Percentiles rank a stretch among this genome's conserved stretches.
Conservation (phyloP, 768 basidiomycete species). For the Termitomyces sp. region DNA sequence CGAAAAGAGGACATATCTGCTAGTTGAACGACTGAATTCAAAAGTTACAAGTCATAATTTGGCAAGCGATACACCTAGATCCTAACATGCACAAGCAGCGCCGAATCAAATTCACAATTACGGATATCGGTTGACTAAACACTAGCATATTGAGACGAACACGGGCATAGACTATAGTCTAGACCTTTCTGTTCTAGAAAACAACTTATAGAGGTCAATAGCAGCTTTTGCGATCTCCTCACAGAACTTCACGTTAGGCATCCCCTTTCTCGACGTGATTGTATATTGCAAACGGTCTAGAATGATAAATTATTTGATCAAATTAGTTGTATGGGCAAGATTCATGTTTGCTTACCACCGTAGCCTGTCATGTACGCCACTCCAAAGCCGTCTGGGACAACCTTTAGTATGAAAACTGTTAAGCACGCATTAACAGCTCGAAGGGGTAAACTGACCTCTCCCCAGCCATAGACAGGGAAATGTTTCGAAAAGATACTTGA, state of each 20-base stretch:
- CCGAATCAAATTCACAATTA: not conserved
- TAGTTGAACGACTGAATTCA: not conserved
- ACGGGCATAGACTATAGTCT: conserved; percentile 17
- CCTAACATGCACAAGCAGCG: conserved; percentile 8
- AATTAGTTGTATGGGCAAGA: not conserved
- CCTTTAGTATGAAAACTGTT: conserved; percentile 27
- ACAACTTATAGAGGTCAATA: conserved; percentile 66
- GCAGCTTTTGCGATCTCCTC: conserved; percentile 58
- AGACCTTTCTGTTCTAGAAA: conserved; percentile 26
- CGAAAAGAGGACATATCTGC: conserved; percentile 46
- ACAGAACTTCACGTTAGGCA: conserved; percentile 73
- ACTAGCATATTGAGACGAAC: not conserved
- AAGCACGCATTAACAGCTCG: not conserved
- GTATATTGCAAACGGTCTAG: conserved; percentile 81
- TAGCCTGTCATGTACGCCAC: conserved; percentile 93
- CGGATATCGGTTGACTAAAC: too few species aligned
- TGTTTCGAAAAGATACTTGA: conserved; percentile 85
- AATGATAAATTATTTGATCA: not conserved
- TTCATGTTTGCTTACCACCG: conserved; percentile 42
- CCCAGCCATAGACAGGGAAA: conserved; percentile 88
- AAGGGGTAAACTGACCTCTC: conserved; percentile 47
- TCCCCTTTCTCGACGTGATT: conserved; percentile 79
- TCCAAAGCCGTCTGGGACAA: conserved; percentile 91
- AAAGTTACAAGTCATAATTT: not conserved
- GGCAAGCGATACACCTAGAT: not conserved